Percentiles rank a stretch among this genome's conserved stretches.
phyloP scores from a whole-genome alignment of 768 basidiomycete genomes.

The Leccinum uliginosum region DNA sequence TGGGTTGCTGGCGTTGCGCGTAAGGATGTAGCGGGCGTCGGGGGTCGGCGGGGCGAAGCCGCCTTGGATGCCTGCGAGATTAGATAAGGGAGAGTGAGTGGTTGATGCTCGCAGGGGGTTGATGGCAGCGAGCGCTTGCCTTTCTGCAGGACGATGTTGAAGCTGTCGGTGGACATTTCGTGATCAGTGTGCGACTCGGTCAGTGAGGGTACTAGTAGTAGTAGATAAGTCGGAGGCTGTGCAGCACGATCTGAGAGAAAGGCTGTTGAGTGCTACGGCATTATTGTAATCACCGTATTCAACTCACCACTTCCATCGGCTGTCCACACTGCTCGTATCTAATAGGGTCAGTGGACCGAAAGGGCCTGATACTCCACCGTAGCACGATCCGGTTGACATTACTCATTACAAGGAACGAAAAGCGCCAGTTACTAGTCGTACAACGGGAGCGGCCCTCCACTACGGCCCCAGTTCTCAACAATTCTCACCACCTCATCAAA shows the following conservation, averaged over 20 bases:
- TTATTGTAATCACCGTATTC: neutral
- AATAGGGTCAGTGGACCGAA: neutral
- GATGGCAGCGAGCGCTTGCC: conserved; percentile 33
- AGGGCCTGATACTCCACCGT: neutral
- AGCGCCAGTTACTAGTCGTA: neutral
- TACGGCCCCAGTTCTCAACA: conserved; percentile 43
- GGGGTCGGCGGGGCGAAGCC: conserved; percentile 73
- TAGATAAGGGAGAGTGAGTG: neutral
- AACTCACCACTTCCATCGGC: neutral
- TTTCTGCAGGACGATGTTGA: conserved; percentile 41
- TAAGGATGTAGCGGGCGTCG: conserved; percentile 49
- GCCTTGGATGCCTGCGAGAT: conserved; percentile 53
- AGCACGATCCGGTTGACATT: neutral
- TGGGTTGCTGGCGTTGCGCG: conserved; percentile 30
- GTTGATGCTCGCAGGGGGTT: neutral
- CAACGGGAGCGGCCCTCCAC: neutral
- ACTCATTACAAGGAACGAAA: neutral
- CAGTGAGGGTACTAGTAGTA: neutral
- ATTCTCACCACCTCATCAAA: conserved; percentile 69
- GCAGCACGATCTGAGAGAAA: neutral
- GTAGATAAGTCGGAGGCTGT: neutral
- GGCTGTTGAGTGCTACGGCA: too few relatives aligned
- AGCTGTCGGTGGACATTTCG: conserved; percentile 17
- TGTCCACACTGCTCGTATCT: neutral
- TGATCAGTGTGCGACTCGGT: neutral